Conservation (phyloP, 768 basidiomycete species). For the Termitomyces heimii region DNA sequence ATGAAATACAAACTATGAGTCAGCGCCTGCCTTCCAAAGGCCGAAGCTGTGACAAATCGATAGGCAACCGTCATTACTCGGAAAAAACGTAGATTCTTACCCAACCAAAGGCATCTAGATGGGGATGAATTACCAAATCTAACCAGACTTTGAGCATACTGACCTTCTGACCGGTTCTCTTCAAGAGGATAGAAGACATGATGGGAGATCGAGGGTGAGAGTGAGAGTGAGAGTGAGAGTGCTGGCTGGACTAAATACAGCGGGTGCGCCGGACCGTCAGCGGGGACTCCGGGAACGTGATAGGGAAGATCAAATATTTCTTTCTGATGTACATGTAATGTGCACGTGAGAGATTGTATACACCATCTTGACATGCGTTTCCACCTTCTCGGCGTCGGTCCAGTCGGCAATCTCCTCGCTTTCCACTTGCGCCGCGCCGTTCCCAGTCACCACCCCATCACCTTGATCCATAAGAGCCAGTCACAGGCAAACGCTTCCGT, state of each 20-base stretch:
- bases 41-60: conserved; percentile 42
- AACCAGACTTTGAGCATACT: background rate
- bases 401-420: conserved; percentile 78
- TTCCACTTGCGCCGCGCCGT: conserved; percentile 68
- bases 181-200: conserved; percentile 51
- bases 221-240: conserved; percentile 2
- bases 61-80: background rate
- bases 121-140: background rate
- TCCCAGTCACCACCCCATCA: conserved; percentile 45
- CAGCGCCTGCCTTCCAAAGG: conserved; percentile 55
- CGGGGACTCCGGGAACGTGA: background rate
- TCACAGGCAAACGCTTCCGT: conserved; percentile 30
- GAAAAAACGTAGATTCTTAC: conserved; percentile 30
- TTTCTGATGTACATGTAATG: background rate
- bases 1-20: background rate
- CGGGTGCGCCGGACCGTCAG: background rate
- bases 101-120: conserved; percentile 66
- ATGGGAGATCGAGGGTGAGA: conserved; percentile 4
- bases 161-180: conserved; percentile 58
- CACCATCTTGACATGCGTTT: conserved; percentile 48
- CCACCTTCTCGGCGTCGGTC: conserved; percentile 75
- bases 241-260: background rate
- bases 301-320: background rate
- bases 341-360: conserved; percentile 3
- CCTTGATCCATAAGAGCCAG: conserved; percentile 60